These are phyloP conservation scores for Blastobotrys niveus DNA, from an alignment of 1,139 yeast genomes.

Conservation along the genomic window DNA sequence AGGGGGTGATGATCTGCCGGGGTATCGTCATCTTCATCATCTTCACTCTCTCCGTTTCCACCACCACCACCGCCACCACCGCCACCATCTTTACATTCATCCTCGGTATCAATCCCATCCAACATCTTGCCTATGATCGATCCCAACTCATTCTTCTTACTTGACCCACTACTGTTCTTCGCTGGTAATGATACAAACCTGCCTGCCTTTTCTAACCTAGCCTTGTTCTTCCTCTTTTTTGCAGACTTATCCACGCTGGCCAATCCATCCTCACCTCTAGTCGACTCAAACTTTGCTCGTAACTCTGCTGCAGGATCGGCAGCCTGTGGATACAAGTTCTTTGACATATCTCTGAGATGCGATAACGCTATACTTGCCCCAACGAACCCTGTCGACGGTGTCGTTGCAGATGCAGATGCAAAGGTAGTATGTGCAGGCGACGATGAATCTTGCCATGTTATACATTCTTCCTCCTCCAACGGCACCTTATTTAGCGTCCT, in stretches of 20 bases:
- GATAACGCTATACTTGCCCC: constrained; percentile 1
- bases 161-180: not conserved
- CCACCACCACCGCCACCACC: not conserved
- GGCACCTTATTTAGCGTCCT: not conserved
- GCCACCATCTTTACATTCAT: constrained; percentile 1
- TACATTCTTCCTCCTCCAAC: constrained; percentile 4
- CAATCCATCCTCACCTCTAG: not conserved
- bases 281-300: constrained; percentile 8
- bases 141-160: constrained; percentile 7
- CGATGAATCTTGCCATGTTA: constrained; percentile 10
- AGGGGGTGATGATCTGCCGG: not conserved
- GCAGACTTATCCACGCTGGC: constrained; percentile 3
- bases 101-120: constrained; percentile 1
- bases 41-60: not conserved
- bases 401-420: not conserved
- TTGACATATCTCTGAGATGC: constrained; percentile 1
- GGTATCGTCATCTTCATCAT: not conserved
- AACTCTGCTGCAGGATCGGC: constrained; percentile 10
- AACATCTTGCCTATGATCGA: constrained; percentile 8
- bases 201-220: not conserved
- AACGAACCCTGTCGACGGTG: not conserved
- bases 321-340: not conserved
- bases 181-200: constrained; percentile 7
- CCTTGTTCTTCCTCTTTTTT: not conserved
- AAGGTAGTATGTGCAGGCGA: constrained; percentile 3